Evolutionary conservation across 495 filamentous ascomycete genomes (phyloP), one percentile per base, ranked within the genome.

Genomic region (Pseudevernia furfuracea): DNA sequence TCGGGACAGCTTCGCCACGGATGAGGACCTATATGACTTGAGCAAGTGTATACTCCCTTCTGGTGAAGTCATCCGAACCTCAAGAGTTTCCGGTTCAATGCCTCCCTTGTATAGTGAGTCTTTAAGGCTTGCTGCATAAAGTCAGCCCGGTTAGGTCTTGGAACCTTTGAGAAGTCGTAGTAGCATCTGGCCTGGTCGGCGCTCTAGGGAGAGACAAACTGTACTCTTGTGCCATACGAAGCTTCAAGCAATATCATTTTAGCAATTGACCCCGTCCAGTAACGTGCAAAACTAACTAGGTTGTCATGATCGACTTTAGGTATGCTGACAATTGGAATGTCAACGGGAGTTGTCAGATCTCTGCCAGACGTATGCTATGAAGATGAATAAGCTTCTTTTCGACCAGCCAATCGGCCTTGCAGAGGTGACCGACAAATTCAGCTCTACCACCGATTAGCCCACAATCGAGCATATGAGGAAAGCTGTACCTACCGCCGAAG

Each of bases 71-170:
- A 61, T 48, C 61, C 79, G 71, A 73, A 86, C 85, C 71, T 82
- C 78, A 48, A 92, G 74, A 25, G 81, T 85, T 58, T 85, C 84
- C 43, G 79, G 74, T 4, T 80, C 79, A 59, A 90, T 78, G 4
- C 87, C 88, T 38, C 84, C 85, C 60, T 77, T 79, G 59, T 85
- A 74, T 17, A 92, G 81, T 60, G 85, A 85, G 7, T 78, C 79
- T 60, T 78, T 82, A 41, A 92, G 77, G 60, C 83, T 85, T 62
- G 77, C 87, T 90, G 61, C 14, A 52, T 37, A 17, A 60, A 32
- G 32, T 63, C 37, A 65, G 70, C 48, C 67, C 61, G 25, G 19
- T 19, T 28, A 49, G 21, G 52, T 37, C n/a, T 38, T 48, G 46
- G 30, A 55, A 2, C 23, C 9, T 17, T 25, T 14, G 60, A 39